A percentile compares a stretch with the other conserved stretches of the same genome.
Evolutionary conservation across 2,329 filamentous ascomycete genomes (phyloP).

Genomic region (Claviceps pazoutovae): DNA sequence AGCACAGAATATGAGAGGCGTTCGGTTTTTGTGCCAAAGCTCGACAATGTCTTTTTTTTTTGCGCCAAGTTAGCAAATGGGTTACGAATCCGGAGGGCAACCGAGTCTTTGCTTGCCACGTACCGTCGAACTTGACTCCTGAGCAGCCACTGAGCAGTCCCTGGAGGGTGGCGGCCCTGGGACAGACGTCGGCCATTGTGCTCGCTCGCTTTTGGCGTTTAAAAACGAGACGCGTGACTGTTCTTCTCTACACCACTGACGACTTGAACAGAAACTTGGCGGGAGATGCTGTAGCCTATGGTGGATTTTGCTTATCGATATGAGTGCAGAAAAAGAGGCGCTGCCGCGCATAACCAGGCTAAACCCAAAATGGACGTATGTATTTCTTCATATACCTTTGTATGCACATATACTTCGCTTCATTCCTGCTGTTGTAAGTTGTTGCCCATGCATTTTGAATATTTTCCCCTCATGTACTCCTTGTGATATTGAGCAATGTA

Average conservation of each 20-base stretch:
- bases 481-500: too few relatives aligned
- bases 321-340: background rate
- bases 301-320: conserved; percentile 4
- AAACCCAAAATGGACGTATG: background rate
- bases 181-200: conserved; percentile 2
- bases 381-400: too few relatives aligned
- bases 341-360: background rate
- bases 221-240: background rate
- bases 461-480: too few relatives aligned
- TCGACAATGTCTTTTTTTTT: conserved; percentile 23
- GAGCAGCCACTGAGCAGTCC: background rate
- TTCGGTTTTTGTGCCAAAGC: conserved; percentile 33
- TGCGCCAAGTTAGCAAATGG: background rate
- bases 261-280: background rate
- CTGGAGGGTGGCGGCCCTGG: background rate
- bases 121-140: conserved; percentile 3
- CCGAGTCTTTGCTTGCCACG: background rate
- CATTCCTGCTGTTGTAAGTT: too few relatives aligned
- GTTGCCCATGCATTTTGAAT: too few relatives aligned
- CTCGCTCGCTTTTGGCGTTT: background rate
- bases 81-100: background rate
- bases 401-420: too few relatives aligned
- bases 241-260: background rate
- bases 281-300: background rate
- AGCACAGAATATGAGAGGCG: conserved; percentile 26